Conservation (phyloP, 139 green algal species). For the Coelastrella sp. region DNA sequence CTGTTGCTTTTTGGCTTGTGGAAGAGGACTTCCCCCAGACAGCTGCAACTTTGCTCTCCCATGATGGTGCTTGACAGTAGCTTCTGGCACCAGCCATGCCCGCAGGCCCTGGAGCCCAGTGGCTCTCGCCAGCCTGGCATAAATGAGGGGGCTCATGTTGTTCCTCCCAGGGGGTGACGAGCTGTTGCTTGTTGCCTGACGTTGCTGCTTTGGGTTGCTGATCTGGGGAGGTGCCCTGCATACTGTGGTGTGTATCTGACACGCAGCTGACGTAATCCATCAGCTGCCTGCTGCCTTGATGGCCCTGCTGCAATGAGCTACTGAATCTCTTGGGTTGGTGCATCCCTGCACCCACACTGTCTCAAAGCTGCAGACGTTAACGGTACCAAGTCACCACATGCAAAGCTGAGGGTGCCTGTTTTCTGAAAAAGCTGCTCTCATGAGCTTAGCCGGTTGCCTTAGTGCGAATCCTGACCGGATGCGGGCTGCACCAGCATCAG, state of each 20-base stretch:
- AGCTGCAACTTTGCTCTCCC: slow-evolving; percentile 20
- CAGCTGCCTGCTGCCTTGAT: background rate
- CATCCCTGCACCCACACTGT: too few relatives aligned
- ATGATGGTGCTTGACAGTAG: background rate
- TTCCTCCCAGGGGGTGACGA: background rate
- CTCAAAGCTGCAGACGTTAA: too few relatives aligned
- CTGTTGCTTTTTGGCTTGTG: background rate
- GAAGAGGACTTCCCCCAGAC: slow-evolving; percentile 6
- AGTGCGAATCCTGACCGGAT: too few relatives aligned
- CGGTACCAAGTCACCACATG: too few relatives aligned
- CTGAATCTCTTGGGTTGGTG: too few relatives aligned
- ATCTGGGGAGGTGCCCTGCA: background rate
- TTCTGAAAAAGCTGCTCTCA: too few relatives aligned
- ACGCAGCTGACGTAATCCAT: background rate
- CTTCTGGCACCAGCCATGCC: background rate
- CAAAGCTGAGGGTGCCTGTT: too few relatives aligned
- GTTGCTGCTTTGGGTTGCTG: background rate
- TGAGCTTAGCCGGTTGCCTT: too few relatives aligned
- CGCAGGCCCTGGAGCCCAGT: background rate
- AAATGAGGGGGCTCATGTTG: background rate
- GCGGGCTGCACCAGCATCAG: too few relatives aligned
- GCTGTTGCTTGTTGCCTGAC: background rate
- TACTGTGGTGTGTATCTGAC: background rate
- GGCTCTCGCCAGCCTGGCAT: background rate
- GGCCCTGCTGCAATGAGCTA: background rate